Conservation (phyloP, 23 red algal species). For the Agarophyton chilense region DNA sequence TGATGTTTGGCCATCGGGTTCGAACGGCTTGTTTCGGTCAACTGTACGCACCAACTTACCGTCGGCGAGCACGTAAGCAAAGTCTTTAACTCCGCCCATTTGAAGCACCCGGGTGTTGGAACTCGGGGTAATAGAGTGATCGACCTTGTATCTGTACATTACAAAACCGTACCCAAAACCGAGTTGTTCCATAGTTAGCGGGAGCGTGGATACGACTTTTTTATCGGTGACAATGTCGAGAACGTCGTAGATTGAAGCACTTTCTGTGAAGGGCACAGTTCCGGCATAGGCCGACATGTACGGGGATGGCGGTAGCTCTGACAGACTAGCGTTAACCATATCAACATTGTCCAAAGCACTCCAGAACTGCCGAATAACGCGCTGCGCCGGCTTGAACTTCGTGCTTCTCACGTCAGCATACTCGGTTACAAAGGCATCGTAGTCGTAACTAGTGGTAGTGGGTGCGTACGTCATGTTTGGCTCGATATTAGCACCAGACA, state of each 20-base stretch:
- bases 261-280: constrained; percentile 7
- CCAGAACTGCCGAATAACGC: constrained; percentile 25
- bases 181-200: constrained; percentile 26
- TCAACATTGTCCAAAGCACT: not conserved
- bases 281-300: constrained; percentile 50
- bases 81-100: constrained; percentile 41
- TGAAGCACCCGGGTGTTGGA: not conserved
- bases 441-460: constrained; percentile 79
- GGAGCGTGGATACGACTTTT: not conserved
- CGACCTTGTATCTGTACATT: constrained; percentile 30
- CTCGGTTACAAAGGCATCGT: constrained; percentile 80
- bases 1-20: constrained; percentile 6
- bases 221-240: constrained; percentile 45
- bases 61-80: constrained; percentile 46
- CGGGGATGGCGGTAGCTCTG: not conserved
- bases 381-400: constrained; percentile 33
- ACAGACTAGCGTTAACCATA: not conserved
- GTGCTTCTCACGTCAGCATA: constrained; percentile 47
- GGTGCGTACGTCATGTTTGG: constrained; percentile 57
- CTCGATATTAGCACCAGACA: constrained; percentile 56
- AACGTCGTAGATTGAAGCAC: constrained; percentile 16
- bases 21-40: constrained; percentile 33
- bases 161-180: constrained; percentile 49
- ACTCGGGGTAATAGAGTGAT: not conserved
- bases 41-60: constrained; percentile 25